Conservation (phyloP, 2,329 filamentous ascomycete species). For the Nakataea oryzae region DNA sequence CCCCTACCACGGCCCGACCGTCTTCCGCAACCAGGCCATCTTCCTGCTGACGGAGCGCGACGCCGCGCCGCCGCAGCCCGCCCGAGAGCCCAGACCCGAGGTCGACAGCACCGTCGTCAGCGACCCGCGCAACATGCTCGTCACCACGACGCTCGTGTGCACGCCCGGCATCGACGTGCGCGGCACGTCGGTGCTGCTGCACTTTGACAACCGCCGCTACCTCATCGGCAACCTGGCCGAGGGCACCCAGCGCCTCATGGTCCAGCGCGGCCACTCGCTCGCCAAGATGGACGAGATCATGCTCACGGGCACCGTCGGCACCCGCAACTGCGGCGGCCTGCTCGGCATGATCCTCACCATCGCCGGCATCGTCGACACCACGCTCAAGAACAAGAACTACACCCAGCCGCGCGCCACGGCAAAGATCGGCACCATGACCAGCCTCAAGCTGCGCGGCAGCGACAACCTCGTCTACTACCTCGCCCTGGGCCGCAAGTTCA, state of each 20-base stretch:
- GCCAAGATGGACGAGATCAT: slow-evolving; percentile 67
- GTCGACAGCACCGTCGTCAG: not conserved
- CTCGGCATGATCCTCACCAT: slow-evolving; percentile 78
- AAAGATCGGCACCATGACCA: slow-evolving; percentile 11
- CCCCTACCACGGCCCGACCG: not conserved
- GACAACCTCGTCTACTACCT: slow-evolving; percentile 72
- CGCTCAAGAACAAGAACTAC: slow-evolving; percentile 4
- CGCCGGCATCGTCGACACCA: slow-evolving; percentile 44
- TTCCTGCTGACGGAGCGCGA: not conserved
- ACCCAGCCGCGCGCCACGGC: not conserved
- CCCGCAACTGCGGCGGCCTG: slow-evolving; percentile 70
- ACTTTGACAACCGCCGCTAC: slow-evolving; percentile 76
- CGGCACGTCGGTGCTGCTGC: slow-evolving; percentile 66
- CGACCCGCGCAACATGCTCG: slow-evolving; percentile 48
- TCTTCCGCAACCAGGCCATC: not conserved
- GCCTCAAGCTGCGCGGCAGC: slow-evolving; percentile 64
- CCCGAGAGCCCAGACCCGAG: not conserved
- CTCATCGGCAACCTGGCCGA: slow-evolving; percentile 75
- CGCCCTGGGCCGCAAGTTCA: slow-evolving; percentile 73
- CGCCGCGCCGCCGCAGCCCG: too few relatives aligned
- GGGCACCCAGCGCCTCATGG: slow-evolving; percentile 70
- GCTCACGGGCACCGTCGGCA: slow-evolving; percentile 66
- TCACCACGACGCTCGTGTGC: slow-evolving; percentile 62
- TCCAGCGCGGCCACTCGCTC: slow-evolving; percentile 56
- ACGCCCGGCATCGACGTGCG: slow-evolving; percentile 82